Base-by-base conservation (phyloP, 73 alveolate genomes). In the Paramecium biaurelia region DNA sequence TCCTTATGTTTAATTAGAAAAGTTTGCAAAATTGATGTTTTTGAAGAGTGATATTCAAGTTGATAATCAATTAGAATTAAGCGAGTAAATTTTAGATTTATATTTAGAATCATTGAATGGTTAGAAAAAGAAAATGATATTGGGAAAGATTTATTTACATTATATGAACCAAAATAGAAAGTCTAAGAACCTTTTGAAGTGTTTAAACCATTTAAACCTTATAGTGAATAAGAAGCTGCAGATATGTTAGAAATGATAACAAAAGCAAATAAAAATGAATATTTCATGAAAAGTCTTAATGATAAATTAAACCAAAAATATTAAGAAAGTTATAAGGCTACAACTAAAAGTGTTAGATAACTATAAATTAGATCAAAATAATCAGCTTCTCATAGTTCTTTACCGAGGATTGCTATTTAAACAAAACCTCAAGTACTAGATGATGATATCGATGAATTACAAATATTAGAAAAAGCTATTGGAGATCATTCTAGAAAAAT, bases 11-110 rank as follows among this genome's bases (percentile, higher is more conserved):
- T 42, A 72, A 42, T 63, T 86, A 68, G 93, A 86, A 21, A 86
- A 86, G 68, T 86, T 86, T 86, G 93, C 93, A 26, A 86, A 86
- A 67, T 76, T 86, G 76, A 86, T 86, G 93, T 86, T 86, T 32
- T 86, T 86, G 20, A 86, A 86, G 28, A 63, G 88, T 21, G 93
- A 86, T 41, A 86, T 86, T 15, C 45, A 86, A 86, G 89, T 57
- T n/a, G 93, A 86, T 38, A 86, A 86, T 67, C 38, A 67, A 38
- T 68, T 86, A 32, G 93, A 86, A 18, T 67, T 86, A 11, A 86
- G 70, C 58, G 93, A 86, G 93, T 86, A 86, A 11, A 23, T 24
- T 26, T 59, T 42, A 47, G 14, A 41, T 76, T 28, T 42, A 24
- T 21, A 43, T 26, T 14, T 12, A 86, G 93, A 86, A 86, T 86